Conservation (phyloP, 2,329 filamentous ascomycete genomes). For the Coniochaeta prunicola region DNA sequence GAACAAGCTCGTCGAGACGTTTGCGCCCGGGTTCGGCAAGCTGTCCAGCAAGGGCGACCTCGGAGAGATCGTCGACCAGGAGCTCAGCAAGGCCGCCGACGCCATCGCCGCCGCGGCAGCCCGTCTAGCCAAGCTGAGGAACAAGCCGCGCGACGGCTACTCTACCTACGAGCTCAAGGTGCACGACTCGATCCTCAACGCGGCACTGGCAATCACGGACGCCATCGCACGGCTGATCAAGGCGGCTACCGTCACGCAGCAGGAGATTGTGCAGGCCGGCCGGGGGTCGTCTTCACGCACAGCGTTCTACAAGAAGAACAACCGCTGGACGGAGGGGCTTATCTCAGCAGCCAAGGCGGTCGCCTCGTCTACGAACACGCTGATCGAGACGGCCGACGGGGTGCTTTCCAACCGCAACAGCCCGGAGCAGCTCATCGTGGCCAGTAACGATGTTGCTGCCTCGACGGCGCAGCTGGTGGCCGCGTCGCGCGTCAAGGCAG, state of each 20-base stretch:
- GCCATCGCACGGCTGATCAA: slow-evolving; percentile 93
- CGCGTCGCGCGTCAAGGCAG: slow-evolving; percentile 91
- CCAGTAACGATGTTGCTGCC: slow-evolving; percentile 92
- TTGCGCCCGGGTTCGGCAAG: slow-evolving; percentile 81
- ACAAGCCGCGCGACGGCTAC: slow-evolving; percentile 92
- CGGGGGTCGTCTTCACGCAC: slow-evolving; percentile 80
- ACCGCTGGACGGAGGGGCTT: slow-evolving; percentile 95
- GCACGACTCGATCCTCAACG: slow-evolving; percentile 89
- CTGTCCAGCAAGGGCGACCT: slow-evolving; percentile 76
- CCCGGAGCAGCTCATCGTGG: slow-evolving; percentile 94
- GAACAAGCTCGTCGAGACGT: slow-evolving; percentile 86
- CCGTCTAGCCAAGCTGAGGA: slow-evolving; percentile 83
- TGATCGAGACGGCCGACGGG: slow-evolving; percentile 96
- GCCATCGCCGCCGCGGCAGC: slow-evolving; percentile 90
- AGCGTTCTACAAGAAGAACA: slow-evolving; percentile 99
- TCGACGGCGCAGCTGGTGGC: slow-evolving; percentile 95
- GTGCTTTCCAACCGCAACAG: slow-evolving; percentile 88
- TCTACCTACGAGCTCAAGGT: slow-evolving; percentile 95
- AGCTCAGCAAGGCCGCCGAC: slow-evolving; percentile 88
- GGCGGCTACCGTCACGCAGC: slow-evolving; percentile 84
- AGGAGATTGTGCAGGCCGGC: slow-evolving; percentile 93
- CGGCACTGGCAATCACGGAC: slow-evolving; percentile 85
- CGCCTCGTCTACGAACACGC: slow-evolving; percentile 83
- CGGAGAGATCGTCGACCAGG: slow-evolving; percentile 85
- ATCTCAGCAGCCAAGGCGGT: slow-evolving; percentile 97